Percentiles rank a stretch among this genome's conserved stretches.
These are phyloP conservation scores for Monosporascus sp. DNA, from an alignment of 2,329 filamentous ascomycete genomes.

Conservation along the genomic window DNA sequence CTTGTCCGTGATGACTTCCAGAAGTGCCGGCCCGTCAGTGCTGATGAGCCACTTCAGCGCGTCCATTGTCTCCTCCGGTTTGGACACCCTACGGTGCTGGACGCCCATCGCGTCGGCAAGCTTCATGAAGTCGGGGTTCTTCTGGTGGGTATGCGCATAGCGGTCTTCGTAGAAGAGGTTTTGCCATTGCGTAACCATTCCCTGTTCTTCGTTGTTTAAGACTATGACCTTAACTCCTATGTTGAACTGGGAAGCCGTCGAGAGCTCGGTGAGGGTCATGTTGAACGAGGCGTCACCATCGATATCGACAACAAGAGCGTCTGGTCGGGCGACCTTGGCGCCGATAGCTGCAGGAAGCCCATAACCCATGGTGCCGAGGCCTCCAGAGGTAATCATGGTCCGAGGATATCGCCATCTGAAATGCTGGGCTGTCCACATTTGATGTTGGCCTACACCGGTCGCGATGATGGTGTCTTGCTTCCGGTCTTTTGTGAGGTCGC, in stretches of 20 bases:
- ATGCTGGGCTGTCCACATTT: slow-evolving; percentile 81
- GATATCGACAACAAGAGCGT: slow-evolving; percentile 87
- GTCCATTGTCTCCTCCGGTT: slow-evolving; percentile 71
- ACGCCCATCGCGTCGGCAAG: slow-evolving; percentile 88
- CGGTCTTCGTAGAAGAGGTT: slow-evolving; percentile 95
- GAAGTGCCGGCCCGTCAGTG: slow-evolving; percentile 81
- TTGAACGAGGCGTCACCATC: slow-evolving; percentile 98
- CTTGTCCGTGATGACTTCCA: slow-evolving; percentile 88
- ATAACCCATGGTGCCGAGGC: slow-evolving; percentile 93
- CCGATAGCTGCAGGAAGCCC: slow-evolving; percentile 93
- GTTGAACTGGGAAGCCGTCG: slow-evolving; percentile 89
- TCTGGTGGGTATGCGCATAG: slow-evolving; percentile 86
- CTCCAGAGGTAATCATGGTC: slow-evolving; percentile 93
- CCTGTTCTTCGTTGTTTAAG: slow-evolving; percentile 95
- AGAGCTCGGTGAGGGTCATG: slow-evolving; percentile 96
- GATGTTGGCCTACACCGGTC: slow-evolving; percentile 94
- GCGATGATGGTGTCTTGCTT: slow-evolving; percentile 84
- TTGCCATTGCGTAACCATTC: slow-evolving; percentile 99
- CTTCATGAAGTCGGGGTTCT: slow-evolving; percentile 95
- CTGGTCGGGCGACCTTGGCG: slow-evolving; percentile 77
- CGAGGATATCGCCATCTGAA: slow-evolving; percentile 81
- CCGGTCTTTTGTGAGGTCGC: slow-evolving; percentile 70
- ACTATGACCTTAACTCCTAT: slow-evolving; percentile 94
- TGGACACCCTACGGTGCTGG: slow-evolving; percentile 63
- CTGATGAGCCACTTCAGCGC: slow-evolving; percentile 85